phyloP scores from a whole-genome alignment of 2,329 filamentous ascomycete genomes.

The Diaporthe sp. region DNA sequence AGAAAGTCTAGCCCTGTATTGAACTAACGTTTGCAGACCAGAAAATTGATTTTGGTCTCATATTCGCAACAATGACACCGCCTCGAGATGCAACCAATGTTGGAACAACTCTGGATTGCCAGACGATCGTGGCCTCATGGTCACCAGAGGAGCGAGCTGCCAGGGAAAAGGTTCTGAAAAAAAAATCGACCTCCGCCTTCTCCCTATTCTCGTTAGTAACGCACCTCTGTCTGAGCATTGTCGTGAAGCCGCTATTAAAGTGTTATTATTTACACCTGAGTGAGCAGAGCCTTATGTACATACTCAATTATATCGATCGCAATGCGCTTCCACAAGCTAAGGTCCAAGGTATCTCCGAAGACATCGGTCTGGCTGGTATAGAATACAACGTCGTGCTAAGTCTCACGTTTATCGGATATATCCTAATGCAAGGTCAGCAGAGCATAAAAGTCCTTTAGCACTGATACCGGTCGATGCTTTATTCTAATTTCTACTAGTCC shows the following conservation, averaged over 20 bases:
- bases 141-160: slow-evolving; percentile 9
- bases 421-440: slow-evolving; percentile 7
- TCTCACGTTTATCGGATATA: not conserved
- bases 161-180: not conserved
- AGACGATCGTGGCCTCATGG: not conserved
- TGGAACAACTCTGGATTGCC: not conserved
- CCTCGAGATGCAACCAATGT: not conserved
- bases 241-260: not conserved
- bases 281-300: not conserved
- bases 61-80: not conserved
- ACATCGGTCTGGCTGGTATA: not conserved
- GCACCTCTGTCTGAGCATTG: not conserved
- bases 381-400: slow-evolving; percentile 3
- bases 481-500: not conserved
- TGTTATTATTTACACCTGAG: not conserved
- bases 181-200: not conserved
- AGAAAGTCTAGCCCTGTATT: not conserved
- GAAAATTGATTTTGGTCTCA: not conserved
- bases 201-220: slow-evolving; percentile 3
- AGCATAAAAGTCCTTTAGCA: not conserved
- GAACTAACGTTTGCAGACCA: not conserved
- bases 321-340: not conserved
- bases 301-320: slow-evolving; percentile 6
- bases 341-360: not conserved
- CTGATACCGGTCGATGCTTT: not conserved